Evolutionary conservation across 805 yeast genomes (phyloP), one percentile per base, ranked within the genome.

Genomic region (Ogataea corticis): DNA sequence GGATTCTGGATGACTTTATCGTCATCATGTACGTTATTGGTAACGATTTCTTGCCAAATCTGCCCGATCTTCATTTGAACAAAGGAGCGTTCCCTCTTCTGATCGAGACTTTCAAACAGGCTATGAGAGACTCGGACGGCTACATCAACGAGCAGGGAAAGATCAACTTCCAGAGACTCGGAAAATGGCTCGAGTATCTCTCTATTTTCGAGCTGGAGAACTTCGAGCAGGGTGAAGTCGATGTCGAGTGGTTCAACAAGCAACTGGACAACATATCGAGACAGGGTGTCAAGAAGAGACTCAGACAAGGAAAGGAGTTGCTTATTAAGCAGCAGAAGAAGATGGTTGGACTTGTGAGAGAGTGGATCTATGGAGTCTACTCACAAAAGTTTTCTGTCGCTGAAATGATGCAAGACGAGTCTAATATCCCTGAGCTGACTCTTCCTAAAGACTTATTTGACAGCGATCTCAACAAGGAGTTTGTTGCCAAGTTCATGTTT

Each of bases 1-100:
- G 91, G 52, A 76, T 90, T 19, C 68, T 94, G 52, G 99, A 94
- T 67, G 99, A 94, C 65, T 89, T 92, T 55, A 87, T 94, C 52
- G 73, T 94, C 49, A 85, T 92, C 57, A 80, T 89, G 84, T 91
- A 88, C 61, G 96, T 94, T 50, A 88, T 94, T 57, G 99, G 99
- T 58, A 94, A 94, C 62, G 99, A 94, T 76, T 94, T 94, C 82
- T 76, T 94, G 61, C 99, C 99, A 19, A 88, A 94, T 63, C 77
- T 95, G 56, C 99, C 99, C 0, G 96, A 91, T 66, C 74, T 94
- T 56, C 91, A 88, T 63, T 77, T 94, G 54, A 91, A 90, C 62
- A 94, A 91, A 57, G 98, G 97, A 56, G 99, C 98, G 0, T 87
- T 94, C 71, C 96, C 98, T n/a, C 77, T 90, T 25, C 74, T 94